Evolutionary conservation across 805 yeast species (phyloP).

Genomic region (Suhomyces xylopsoci): DNA sequence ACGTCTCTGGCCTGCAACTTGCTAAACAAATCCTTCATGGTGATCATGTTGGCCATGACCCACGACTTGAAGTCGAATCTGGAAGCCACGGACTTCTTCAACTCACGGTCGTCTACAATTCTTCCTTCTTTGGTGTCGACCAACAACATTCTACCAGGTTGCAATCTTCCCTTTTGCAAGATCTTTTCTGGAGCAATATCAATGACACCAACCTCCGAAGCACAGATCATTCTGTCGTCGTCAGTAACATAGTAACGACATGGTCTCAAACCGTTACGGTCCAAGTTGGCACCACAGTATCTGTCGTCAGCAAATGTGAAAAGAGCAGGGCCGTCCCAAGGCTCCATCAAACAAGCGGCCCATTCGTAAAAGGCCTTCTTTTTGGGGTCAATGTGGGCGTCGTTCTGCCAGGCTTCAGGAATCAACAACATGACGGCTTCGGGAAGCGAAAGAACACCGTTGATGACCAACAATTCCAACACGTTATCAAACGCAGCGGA

Average conservation of each 20-base stretch:
- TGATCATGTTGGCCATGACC: conserved; percentile 82
- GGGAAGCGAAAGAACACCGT: conserved; percentile 88
- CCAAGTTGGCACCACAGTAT: conserved; percentile 97
- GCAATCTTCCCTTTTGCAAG: conserved; percentile 87
- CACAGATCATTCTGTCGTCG: conserved; percentile 95
- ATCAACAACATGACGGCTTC: conserved; percentile 97
- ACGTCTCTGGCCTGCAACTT: conserved; percentile 49
- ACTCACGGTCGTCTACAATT: conserved; percentile 88
- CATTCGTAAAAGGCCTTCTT: conserved; percentile 95
- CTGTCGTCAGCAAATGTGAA: conserved; percentile 96
- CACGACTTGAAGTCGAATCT: conserved; percentile 91
- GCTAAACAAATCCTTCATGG: conserved; percentile 68
- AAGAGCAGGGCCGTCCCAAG: conserved; percentile 99
- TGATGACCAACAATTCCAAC: conserved; percentile 82
- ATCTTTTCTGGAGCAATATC: conserved; percentile 80
- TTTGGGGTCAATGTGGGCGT: conserved; percentile 80
- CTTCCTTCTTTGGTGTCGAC: conserved; percentile 93
- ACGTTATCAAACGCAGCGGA: conserved; percentile 98
- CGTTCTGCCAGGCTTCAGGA: conserved; percentile 98
- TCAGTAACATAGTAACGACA: conserved; percentile 95
- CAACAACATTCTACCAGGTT: conserved; percentile 93
- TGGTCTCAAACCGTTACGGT: conserved; percentile 96
- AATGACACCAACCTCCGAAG: conserved; percentile 97
- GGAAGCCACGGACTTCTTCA: conserved; percentile 74
- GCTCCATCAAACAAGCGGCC: conserved; percentile 99